phyloP scores from a whole-genome alignment of 768 basidiomycete genomes.

The Cytidiella melzeri region DNA sequence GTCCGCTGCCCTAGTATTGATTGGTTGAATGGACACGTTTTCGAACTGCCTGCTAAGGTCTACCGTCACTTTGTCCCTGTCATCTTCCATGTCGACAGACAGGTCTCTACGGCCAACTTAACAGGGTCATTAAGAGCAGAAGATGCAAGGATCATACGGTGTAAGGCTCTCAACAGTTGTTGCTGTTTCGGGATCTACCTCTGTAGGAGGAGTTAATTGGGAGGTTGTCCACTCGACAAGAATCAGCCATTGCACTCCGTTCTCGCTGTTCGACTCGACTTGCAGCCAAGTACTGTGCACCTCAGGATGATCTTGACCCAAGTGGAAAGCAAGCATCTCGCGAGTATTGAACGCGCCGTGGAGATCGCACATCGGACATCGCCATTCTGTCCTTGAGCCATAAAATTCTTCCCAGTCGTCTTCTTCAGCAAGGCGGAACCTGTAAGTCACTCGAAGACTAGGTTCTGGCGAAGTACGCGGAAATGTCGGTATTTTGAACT shows the following conservation, averaged over 20 bases:
- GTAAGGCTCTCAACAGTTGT: too few relatives aligned
- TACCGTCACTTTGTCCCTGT: not conserved
- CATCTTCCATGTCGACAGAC: not conserved
- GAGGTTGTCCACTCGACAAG: too few relatives aligned
- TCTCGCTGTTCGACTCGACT: not conserved
- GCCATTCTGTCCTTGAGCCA: slow-evolving; percentile 25
- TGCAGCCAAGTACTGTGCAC: slow-evolving; percentile 32
- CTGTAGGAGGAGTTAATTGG: too few relatives aligned
- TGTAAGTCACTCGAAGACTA: slow-evolving; percentile 21
- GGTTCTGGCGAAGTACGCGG: slow-evolving; percentile 16
- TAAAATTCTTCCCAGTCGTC: slow-evolving; percentile 10
- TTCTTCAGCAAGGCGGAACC: slow-evolving; percentile 11
- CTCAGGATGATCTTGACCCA: slow-evolving; percentile 43
- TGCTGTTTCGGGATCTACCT: too few relatives aligned
- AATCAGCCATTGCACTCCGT: too few relatives aligned
- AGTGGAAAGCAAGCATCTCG: slow-evolving; percentile 41
- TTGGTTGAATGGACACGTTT: not conserved
- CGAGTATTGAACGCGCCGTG: slow-evolving; percentile 36
- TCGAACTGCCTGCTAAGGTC: not conserved
- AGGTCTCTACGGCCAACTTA: too few relatives aligned
- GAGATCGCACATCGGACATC: slow-evolving; percentile 51
- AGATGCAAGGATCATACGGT: too few relatives aligned
- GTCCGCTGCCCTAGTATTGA: not conserved
- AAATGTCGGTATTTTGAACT: slow-evolving; percentile 29
- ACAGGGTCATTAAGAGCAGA: too few relatives aligned